Evolutionary conservation across 768 basidiomycete genomes (phyloP), one percentile per base, ranked within the genome.

Genomic region (Holtermannia corniformis): DNA sequence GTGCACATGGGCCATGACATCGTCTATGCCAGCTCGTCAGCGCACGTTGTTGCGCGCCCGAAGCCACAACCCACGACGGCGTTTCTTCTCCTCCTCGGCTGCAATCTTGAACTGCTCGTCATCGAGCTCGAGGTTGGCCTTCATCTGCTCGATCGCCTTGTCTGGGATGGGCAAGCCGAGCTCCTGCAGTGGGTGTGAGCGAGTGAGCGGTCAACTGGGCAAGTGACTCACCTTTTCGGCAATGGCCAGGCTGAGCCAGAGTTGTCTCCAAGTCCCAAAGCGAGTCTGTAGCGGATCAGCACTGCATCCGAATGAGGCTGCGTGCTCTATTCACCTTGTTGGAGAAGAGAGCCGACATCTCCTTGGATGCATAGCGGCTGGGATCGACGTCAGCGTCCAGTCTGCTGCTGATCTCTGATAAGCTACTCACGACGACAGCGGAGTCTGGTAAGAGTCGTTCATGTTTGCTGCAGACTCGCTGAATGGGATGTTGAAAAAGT

Each of bases 1-100:
- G 75, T 97, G 90, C 42, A 99, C 95, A 67, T 99, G 95, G 0
- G 95, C 95, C 95, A 99, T 99, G 42, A 99, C 95, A 74, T 99
- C 95, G 75, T 99, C 69, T 71, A 37, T 19, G 2, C 20, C 46
- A 61, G 45, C 57, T 56, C 52, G 28, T 44, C 32, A 20, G 44
- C 27, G 20, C 5, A 26, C 11, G 4, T 14, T 26, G 19, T 19
- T 24, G n/a, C n/a, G n/a, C n/a, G n/a, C n/a, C n/a, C n/a, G n/a
- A 48, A 14, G 21, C 19, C 21, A 13, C 27, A 12, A 60, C 69
- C 56, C 50, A 71, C 69, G 95, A 12, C 95, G 80, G 22, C 95
- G 77, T 75, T 90, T 95, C 77, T 95, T 97, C 75, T 99, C 95
- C 72, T 99, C 95, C 51, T 79, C 76, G 0, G 90, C 92, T 1